Evolutionary conservation across 202 grass and related monocot genomes (phyloP).

Genomic region (Schoenoplectus tabernaemontani): DNA sequence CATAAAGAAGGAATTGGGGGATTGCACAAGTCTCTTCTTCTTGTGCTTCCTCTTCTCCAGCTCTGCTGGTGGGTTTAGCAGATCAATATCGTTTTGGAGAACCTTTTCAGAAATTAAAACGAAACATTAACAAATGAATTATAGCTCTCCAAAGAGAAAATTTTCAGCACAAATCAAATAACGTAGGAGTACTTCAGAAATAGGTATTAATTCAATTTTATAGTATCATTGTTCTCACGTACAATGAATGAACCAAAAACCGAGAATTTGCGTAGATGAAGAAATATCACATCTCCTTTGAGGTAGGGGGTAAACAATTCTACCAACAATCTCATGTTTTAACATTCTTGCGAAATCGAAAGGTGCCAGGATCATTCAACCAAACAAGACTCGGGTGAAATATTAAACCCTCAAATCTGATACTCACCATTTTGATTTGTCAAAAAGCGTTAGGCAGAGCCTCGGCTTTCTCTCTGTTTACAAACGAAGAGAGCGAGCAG

Average conservation of each 20-base stretch:
- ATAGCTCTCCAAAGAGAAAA: neutral
- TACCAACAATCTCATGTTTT: neutral
- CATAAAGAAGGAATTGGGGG: constrained; percentile 71
- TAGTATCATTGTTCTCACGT: neutral
- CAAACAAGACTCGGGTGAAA: neutral
- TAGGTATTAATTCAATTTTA: neutral
- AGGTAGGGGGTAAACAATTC: neutral
- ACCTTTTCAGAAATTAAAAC: constrained; percentile 33
- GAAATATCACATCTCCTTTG: neutral
- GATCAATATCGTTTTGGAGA: constrained; percentile 62
- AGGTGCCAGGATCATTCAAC: neutral
- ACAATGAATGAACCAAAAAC: neutral
- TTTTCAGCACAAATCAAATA: neutral
- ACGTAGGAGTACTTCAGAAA: too few species aligned
- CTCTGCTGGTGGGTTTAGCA: constrained; percentile 57
- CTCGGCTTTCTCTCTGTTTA: constrained; percentile 9
- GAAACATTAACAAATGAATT: neutral
- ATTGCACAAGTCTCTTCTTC: constrained; percentile 68
- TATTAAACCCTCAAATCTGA: too few species aligned
- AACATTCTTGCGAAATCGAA: neutral
- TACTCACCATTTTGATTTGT: constrained; percentile 17
- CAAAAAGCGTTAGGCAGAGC: neutral
- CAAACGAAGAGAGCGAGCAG: neutral
- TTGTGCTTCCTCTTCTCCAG: constrained; percentile 72
- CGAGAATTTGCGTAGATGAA: neutral